These are phyloP conservation scores for Phytophthora uliginosa DNA, from an alignment of 352 stramenopile genomes.

Conservation along the genomic window DNA sequence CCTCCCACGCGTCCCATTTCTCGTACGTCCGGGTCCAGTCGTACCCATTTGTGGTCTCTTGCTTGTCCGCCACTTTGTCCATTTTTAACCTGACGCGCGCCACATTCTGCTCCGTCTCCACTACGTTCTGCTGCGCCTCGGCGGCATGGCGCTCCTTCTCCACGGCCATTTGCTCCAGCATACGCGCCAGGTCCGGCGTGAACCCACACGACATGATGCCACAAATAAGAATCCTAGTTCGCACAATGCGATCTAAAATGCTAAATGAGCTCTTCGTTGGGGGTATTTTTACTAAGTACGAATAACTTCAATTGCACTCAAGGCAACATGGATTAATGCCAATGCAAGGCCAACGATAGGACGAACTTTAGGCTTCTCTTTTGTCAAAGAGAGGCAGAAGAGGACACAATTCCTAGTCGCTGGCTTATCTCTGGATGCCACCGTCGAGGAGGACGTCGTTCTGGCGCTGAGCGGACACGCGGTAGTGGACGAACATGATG, in stretches of 20 bases:
- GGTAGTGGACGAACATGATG: slow-evolving; percentile 68
- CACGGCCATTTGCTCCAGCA: slow-evolving; percentile 72
- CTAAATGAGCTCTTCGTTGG: neutral
- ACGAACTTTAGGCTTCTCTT: slow-evolving; percentile 10
- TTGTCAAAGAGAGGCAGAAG: neutral
- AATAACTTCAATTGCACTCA: slow-evolving; percentile 10
- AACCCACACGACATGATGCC: slow-evolving; percentile 70
- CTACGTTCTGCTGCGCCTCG: slow-evolving; percentile 45
- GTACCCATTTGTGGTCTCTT: slow-evolving; percentile 40
- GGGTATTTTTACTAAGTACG: slow-evolving; percentile 10
- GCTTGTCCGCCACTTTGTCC: slow-evolving; percentile 31
- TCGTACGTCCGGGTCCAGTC: slow-evolving; percentile 87
- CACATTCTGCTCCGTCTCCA: slow-evolving; percentile 52
- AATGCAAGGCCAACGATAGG: neutral
- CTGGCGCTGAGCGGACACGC: slow-evolving; percentile 65
- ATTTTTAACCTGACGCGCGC: slow-evolving; percentile 49
- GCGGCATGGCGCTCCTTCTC: slow-evolving; percentile 66
- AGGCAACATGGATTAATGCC: neutral
- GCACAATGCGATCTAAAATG: neutral
- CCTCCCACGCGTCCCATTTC: slow-evolving; percentile 84
- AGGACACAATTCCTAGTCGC: slow-evolving; percentile 13
- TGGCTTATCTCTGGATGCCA: slow-evolving; percentile 22
- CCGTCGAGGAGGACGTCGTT: slow-evolving; percentile 73
- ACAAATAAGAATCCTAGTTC: neutral
- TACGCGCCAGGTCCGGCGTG: slow-evolving; percentile 71